These are phyloP conservation scores for Scutellaria barbata DNA, from an alignment of 257 asterid species.

Conservation along the genomic window DNA sequence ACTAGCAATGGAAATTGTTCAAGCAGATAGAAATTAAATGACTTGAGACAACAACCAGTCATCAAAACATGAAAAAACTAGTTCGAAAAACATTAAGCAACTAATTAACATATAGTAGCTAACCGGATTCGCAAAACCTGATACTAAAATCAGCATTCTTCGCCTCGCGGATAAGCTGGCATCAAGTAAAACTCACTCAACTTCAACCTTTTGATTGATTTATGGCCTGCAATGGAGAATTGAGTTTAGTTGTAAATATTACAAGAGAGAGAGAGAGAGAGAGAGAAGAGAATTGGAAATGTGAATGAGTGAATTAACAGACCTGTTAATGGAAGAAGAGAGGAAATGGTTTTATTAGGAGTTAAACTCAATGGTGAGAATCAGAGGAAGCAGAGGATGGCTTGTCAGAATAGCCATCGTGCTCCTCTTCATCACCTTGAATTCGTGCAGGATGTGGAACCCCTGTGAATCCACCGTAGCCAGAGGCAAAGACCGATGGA, in stretches of 20 bases:
- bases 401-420: constrained; percentile 90
- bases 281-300: neutral
- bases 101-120: constrained; percentile 40
- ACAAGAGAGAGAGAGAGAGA: too few species aligned
- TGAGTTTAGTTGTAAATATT: neutral
- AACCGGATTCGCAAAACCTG: constrained; percentile 67
- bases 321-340: constrained; percentile 43
- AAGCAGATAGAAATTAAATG: constrained; percentile 39
- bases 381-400: constrained; percentile 99
- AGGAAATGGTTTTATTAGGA: constrained; percentile 17
- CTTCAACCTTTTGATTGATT: constrained; percentile 33
- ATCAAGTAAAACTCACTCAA: constrained; percentile 50
- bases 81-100: constrained; percentile 33
- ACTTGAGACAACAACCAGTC: constrained; percentile 37
- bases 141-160: constrained; percentile 50
- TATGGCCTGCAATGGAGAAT: constrained; percentile 5
- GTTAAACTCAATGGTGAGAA: constrained; percentile 77
- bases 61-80: constrained; percentile 35
- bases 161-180: constrained; percentile 46
- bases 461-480: constrained; percentile 73
- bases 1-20: constrained; percentile 3
- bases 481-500: constrained; percentile 60
- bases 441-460: constrained; percentile 87
- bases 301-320: neutral
- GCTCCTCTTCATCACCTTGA: constrained; percentile 99